These are phyloP conservation scores for Xylaria sp. DNA, from an alignment of 2,329 filamentous ascomycete genomes.

Conservation along the genomic window DNA sequence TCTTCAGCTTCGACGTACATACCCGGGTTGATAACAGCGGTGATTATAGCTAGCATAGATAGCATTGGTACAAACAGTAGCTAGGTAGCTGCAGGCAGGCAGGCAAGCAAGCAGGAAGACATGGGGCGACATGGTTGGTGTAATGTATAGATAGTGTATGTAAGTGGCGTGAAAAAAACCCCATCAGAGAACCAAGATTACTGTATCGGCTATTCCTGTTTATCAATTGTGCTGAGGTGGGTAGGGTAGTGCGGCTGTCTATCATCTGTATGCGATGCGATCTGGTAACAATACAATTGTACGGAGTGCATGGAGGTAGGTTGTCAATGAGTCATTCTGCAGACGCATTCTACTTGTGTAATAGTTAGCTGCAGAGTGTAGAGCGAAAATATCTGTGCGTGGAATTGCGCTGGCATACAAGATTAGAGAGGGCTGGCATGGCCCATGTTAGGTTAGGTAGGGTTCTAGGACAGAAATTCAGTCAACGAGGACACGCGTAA, in stretches of 20 bases:
- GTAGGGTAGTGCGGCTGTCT: background rate
- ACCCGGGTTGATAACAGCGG: background rate
- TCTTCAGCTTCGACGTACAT: background rate
- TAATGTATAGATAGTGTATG: background rate
- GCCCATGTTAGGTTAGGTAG: background rate
- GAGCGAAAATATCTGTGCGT: conserved; percentile 11
- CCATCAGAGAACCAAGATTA: background rate
- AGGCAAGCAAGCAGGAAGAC: no score
- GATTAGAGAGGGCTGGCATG: conserved; percentile 7
- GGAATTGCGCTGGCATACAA: background rate
- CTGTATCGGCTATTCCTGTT: background rate
- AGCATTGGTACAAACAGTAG: no score
- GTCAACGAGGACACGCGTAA: background rate
- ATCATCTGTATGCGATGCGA: background rate
- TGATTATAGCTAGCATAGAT: background rate
- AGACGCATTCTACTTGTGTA: background rate
- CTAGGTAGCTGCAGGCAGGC: background rate
- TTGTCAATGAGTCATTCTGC: background rate
- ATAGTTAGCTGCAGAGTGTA: background rate
- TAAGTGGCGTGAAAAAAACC: background rate
- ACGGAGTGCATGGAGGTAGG: background rate
- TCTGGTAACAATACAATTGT: background rate
- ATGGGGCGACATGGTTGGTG: background rate
- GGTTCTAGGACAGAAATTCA: background rate
- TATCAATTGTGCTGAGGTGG: background rate